These are phyloP conservation scores for Choricystis sp. DNA, from an alignment of 139 green algal species.

Conservation along the genomic window DNA sequence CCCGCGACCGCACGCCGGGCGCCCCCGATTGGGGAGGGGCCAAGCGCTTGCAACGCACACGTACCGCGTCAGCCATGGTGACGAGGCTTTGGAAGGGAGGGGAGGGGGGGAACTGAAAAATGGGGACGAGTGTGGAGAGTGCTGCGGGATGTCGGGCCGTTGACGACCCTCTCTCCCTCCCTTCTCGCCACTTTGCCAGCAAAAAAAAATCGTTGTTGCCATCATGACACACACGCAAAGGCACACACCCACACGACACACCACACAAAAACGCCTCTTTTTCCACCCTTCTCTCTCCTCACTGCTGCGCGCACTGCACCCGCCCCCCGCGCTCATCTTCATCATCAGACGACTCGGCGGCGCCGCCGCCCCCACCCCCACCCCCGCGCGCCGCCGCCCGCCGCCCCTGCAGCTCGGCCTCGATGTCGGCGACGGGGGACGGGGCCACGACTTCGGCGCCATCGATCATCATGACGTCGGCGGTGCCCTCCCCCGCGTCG, in stretches of 20 bases:
- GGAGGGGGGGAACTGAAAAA: not conserved
- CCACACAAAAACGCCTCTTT: not conserved
- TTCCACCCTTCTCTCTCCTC: not conserved
- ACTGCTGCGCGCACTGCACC: slow-evolving; percentile 95
- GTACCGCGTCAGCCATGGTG: not conserved
- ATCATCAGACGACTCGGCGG: slow-evolving; percentile 63
- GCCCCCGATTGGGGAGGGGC: no score
- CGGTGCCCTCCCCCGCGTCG: slow-evolving; percentile 55
- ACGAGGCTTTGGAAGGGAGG: not conserved
- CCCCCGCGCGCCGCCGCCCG: slow-evolving; percentile 24
- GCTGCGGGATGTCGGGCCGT: no score
- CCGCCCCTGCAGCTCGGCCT: slow-evolving; percentile 70
- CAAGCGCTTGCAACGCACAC: no score
- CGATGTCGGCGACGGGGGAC: slow-evolving; percentile 49
- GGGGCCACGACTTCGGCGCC: slow-evolving; percentile 23
- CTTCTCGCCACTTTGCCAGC: no score
- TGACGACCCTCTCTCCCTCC: no score
- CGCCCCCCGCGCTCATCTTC: slow-evolving; percentile 60
- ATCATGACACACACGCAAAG: not conserved
- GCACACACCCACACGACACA: not conserved
- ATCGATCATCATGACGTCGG: no score
- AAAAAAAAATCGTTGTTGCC: no score
- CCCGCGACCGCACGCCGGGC: no score
- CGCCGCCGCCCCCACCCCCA: slow-evolving; percentile 15
- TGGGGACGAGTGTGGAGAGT: not conserved